A percentile compares a stretch with the other conserved stretches of the same genome.
Conservation (phyloP, 345 rosid genomes). For the Citrus unshiu region DNA sequence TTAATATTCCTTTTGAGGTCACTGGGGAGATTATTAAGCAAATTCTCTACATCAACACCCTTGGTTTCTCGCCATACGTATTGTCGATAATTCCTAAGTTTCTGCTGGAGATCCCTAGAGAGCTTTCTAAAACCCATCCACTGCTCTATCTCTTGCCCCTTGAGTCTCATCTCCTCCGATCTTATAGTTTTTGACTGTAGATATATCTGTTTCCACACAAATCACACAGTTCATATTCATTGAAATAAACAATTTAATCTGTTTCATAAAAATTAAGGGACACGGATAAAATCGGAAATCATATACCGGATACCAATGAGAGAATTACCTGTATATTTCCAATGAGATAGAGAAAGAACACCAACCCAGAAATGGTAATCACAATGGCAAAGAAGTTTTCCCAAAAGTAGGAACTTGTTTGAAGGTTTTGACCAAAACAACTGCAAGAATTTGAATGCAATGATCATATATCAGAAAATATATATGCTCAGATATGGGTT, state of each 20-base stretch:
- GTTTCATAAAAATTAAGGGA: background rate
- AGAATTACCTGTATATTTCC: background rate
- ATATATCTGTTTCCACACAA: background rate
- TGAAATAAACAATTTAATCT: background rate
- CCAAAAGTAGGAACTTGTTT: background rate
- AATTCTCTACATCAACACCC: slow-evolving; percentile 28
- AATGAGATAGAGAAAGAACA: background rate
- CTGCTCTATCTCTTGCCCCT: slow-evolving; percentile 29
- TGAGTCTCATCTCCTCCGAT: slow-evolving; percentile 1
- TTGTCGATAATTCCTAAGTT: slow-evolving; percentile 30
- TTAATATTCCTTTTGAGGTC: slow-evolving; percentile 39
- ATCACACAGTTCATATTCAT: background rate
- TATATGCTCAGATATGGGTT: background rate
- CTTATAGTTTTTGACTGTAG: slow-evolving; percentile 1
- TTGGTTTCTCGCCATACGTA: slow-evolving; percentile 36
- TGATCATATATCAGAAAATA: background rate
- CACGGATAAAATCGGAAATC: background rate
- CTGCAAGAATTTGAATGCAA: background rate
- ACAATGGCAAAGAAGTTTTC: background rate
- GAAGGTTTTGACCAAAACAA: background rate
- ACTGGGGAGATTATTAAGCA: slow-evolving; percentile 28
- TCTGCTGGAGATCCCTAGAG: slow-evolving; percentile 28
- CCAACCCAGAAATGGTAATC: slow-evolving; percentile 4
- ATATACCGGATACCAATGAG: background rate
- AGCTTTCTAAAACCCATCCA: slow-evolving; percentile 34